A percentile compares a stretch with the other conserved stretches of the same genome.
phyloP scores from a whole-genome alignment of 1,284 basidiomycete genomes.

The Heimioporus punctisporus region DNA sequence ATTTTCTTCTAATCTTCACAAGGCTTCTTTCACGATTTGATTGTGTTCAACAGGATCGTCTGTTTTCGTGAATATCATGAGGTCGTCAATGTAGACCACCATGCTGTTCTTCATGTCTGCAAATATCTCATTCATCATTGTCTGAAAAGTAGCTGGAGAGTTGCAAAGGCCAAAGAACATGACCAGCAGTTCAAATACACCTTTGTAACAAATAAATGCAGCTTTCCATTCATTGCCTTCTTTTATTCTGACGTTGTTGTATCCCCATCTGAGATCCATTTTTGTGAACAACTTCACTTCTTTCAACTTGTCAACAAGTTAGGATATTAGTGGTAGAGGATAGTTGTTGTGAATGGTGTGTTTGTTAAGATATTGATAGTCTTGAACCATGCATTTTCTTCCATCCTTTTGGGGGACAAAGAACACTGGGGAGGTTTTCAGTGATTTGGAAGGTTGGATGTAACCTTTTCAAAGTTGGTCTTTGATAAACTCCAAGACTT shows the following conservation, averaged over 20 bases:
- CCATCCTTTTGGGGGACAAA: background rate
- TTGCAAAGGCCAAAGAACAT: constrained; percentile 3
- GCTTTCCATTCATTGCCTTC: constrained; percentile 2
- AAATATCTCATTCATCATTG: background rate
- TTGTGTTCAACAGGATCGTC: constrained; percentile 7
- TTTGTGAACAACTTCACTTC: background rate
- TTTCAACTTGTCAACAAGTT: background rate
- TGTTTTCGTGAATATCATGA: constrained; percentile 4
- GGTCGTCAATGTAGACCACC: constrained; percentile 6
- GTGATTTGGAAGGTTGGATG: background rate
- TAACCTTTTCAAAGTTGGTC: background rate
- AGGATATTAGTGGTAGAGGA: background rate
- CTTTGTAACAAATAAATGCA: background rate
- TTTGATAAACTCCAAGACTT: background rate
- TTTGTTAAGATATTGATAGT: background rate
- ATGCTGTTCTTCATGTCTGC: background rate
- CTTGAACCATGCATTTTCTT: background rate
- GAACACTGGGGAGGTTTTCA: background rate
- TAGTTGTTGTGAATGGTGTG: background rate
- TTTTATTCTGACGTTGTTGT: background rate
- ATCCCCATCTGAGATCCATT: background rate
- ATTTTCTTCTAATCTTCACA: constrained; percentile 8
- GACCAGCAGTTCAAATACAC: background rate
- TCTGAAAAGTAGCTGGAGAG: background rate
- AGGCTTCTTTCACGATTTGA: constrained; percentile 14